Conservation (phyloP, 2,329 filamentous ascomycete species). For the Pseudogymnoascus destructans region DNA sequence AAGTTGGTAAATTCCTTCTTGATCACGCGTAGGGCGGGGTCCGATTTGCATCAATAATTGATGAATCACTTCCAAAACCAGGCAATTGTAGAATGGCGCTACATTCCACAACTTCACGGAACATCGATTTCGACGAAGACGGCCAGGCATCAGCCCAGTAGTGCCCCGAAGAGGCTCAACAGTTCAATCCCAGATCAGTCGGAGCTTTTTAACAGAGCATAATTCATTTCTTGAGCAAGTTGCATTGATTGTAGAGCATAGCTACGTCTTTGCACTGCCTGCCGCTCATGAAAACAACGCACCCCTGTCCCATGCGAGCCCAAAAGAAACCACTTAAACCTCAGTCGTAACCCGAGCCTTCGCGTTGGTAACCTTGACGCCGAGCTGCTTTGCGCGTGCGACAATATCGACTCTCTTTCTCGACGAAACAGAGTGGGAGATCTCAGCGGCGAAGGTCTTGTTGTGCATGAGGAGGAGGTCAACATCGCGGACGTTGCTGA, state of each 20-base stretch:
- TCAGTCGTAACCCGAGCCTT: conserved; percentile 99
- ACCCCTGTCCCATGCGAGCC: conserved; percentile 25
- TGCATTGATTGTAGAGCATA: conserved; percentile 25
- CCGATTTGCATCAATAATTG: background rate
- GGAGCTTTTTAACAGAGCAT: background rate
- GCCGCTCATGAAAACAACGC: conserved; percentile 24
- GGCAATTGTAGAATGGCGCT: background rate
- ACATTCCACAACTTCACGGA: background rate
- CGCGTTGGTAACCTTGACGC: conserved; percentile 99
- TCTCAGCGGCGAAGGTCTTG: conserved; percentile 97
- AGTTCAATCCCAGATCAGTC: background rate
- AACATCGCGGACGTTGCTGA: conserved; percentile 91
- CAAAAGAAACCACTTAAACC: conserved; percentile 41
- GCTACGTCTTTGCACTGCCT: conserved; percentile 24
- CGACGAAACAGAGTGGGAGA: conserved; percentile 94
- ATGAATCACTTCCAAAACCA: background rate
- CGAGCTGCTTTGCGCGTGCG: conserved; percentile 90
- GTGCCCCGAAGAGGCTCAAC: background rate
- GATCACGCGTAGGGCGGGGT: background rate
- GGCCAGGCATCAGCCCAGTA: background rate
- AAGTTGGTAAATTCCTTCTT: background rate
- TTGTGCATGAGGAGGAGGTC: conserved; percentile 99
- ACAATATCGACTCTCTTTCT: conserved; percentile 98
- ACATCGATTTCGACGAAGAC: background rate
- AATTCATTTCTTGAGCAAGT: conserved; percentile 9